Evolutionary conservation across 1,284 basidiomycete genomes (phyloP).

Genomic region (Lentinula novae-zelandiae): DNA sequence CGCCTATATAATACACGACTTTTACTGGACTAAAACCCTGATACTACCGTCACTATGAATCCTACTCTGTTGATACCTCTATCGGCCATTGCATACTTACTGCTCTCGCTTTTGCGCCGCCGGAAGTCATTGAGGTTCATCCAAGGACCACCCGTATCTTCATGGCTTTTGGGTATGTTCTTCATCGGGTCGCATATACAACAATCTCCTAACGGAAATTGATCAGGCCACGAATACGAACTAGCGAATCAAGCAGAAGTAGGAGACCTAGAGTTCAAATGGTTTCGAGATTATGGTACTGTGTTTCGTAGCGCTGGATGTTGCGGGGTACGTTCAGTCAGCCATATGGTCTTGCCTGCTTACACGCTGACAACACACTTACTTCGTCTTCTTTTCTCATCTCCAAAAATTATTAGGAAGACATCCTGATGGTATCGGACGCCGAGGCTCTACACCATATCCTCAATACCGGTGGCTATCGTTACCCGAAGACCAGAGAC

Average conservation of each 20-base stretch:
- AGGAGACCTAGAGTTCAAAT: conserved; percentile 25
- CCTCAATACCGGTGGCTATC: conserved; percentile 6
- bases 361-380: not conserved
- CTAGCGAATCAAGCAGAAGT: conserved; percentile 25
- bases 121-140: conserved; percentile 8
- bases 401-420: not conserved
- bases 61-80: not conserved
- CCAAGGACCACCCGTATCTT: conserved; percentile 10
- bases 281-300: conserved; percentile 25
- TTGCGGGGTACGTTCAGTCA: conserved; percentile 21
- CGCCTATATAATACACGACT: not conserved
- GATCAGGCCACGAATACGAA: conserved; percentile 21
- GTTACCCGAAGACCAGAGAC: conserved; percentile 8
- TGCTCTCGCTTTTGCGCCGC: not conserved
- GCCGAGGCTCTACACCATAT: conserved; percentile 8
- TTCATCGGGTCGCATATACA: not conserved
- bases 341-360: not conserved
- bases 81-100: not conserved
- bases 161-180: conserved; percentile 10
- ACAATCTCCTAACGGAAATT: not conserved
- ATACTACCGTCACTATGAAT: not conserved
- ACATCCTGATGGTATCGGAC: not conserved
- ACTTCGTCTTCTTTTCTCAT: not conserved
- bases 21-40: too few relatives aligned
- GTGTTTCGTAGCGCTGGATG: conserved; percentile 21